Conservation (phyloP, 345 rosid species). For the Lagerstroemia speciosa region DNA sequence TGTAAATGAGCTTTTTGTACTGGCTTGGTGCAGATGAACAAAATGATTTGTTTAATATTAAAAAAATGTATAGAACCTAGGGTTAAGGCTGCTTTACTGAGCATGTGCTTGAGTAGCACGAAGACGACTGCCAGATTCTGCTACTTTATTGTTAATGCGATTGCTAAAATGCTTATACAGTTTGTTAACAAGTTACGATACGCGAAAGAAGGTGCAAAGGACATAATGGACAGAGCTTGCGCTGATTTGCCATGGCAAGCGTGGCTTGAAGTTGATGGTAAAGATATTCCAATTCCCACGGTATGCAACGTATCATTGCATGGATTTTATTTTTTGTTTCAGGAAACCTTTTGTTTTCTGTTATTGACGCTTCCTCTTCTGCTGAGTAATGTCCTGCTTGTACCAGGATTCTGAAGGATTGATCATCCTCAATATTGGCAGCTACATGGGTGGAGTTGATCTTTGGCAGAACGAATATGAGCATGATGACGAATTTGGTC, state of each 20-base stretch:
- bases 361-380: conserved; percentile 6
- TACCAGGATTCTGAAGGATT: conserved; percentile 70
- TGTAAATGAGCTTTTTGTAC: too few species aligned
- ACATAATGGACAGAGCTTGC: conserved; percentile 83
- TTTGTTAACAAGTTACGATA: conserved; percentile 79
- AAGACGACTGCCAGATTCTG: neutral
- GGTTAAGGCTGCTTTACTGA: neutral
- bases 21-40: too few species aligned
- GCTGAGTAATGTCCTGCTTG: neutral
- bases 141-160: conserved; percentile 1
- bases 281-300: conserved; percentile 65
- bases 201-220: conserved; percentile 85
- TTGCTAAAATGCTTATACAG: conserved; percentile 19
- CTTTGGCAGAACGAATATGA: conserved; percentile 83
- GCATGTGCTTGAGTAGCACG: neutral
- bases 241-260: conserved; percentile 83
- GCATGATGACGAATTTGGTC: conserved; percentile 54
- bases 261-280: conserved; percentile 84
- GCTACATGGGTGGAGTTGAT: conserved; percentile 93
- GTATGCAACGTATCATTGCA: conserved; percentile 18
- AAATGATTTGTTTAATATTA: too few species aligned
- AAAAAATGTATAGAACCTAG: too few species aligned
- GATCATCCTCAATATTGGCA: conserved; percentile 72
- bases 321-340: conserved; percentile 3
- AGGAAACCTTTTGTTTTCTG: neutral